phyloP scores from a whole-genome alignment of 2,329 filamentous ascomycete species.

The Sporothrix protearum region DNA sequence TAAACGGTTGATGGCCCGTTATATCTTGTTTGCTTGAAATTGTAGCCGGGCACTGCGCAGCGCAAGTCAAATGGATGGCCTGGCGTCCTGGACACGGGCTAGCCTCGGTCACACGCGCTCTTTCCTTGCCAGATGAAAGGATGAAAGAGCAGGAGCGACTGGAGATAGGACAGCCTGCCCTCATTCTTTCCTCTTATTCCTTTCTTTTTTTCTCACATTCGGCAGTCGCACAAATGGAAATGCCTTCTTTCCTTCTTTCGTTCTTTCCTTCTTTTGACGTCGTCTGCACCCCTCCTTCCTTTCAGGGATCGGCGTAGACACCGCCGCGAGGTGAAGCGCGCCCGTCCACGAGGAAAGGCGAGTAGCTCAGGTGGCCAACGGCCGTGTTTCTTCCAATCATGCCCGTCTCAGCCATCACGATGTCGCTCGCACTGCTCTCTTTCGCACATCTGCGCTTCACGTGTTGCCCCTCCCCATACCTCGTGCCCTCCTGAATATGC shows the following conservation, averaged over 20 bases:
- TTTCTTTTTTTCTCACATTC: background rate
- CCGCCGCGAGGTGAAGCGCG: slow-evolving; percentile 3
- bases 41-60: background rate
- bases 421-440: slow-evolving; percentile 19
- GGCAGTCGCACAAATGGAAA: slow-evolving; percentile 1
- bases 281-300: slow-evolving; percentile 10
- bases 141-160: background rate
- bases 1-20: background rate
- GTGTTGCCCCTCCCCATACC: slow-evolving; percentile 16
- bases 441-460: slow-evolving; percentile 15
- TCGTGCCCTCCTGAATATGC: slow-evolving; percentile 17
- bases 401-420: slow-evolving; percentile 25
- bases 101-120: slow-evolving; percentile 5
- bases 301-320: background rate
- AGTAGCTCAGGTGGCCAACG: background rate
- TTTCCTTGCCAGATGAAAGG: background rate
- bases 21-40: background rate
- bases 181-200: background rate
- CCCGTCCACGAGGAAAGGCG: background rate
- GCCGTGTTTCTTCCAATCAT: slow-evolving; percentile 27
- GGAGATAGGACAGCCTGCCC: background rate
- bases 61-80: background rate
- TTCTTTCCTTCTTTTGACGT: background rate
- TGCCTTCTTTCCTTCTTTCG: background rate
- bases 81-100: background rate